Base-by-base conservation (phyloP, 169 alveolate species). In the Eimeria mitis region DNA sequence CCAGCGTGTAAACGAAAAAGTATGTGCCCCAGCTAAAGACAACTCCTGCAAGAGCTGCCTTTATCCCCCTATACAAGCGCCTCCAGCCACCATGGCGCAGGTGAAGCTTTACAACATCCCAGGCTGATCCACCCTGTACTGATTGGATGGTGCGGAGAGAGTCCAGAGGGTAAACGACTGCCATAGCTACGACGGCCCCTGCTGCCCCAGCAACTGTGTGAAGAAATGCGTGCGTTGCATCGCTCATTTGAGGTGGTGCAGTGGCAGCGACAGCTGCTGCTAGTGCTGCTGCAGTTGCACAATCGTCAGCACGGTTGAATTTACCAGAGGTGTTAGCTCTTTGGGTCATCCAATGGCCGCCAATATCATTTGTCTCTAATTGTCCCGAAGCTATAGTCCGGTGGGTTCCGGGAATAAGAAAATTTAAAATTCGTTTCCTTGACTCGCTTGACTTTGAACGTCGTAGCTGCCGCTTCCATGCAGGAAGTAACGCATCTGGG, bases 21-120 rank as follows among this genome's bases (percentile, higher is more conserved):
- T 94, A 94, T 28, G 90, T 89, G 70, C 96, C 96, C 96, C 96
- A 94, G 96, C 96, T 94, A 85, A 94, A 88, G 42, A 94, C 71
- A 34, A 94, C 94, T 19, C 96, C 96, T 61, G 89, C 89, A 71
- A 94, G 81, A 19, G 96, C 92, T n/a, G 94, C 90, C 79, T 70
- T 81, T 70, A 94, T 75, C 56, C 96, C 96, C 70, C 94, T 28
- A 59, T 94, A 94, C 40, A 94, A 25, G 34, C 96, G 94, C 75
- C 79, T 34, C 94, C 96, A 94, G 19, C 96, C 96, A 5, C 94
- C 94, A 65, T 87, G 81, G 37, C 81, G 94, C 68, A 87, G 19
- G 89, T 83, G 81, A 40, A 73, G 81, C 68, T 65, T 83, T 47
- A 42, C 47, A 31, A 94, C 79, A 8, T 83, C 78, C 89, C 83